These are phyloP conservation scores for Trichaptum fuscoviolaceum DNA, from an alignment of 768 basidiomycete genomes.

Conservation along the genomic window DNA sequence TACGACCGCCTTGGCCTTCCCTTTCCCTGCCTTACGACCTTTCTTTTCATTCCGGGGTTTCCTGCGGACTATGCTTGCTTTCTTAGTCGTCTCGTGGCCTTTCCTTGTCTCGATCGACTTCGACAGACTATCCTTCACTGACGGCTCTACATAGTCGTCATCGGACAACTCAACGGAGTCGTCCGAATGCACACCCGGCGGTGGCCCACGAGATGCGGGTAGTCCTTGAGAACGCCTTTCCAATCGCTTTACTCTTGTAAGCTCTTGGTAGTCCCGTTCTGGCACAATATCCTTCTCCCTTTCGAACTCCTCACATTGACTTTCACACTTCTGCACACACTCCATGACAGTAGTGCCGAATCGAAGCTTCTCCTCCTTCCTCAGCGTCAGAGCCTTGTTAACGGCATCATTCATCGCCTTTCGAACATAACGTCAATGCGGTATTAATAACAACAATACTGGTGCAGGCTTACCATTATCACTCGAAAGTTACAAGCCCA, in stretches of 20 bases:
- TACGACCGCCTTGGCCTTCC: no score
- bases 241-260: neutral
- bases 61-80: neutral
- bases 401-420: neutral
- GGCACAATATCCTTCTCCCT: neutral
- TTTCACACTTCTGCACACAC: neutral
- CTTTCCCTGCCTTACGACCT: no score
- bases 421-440: neutral
- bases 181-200: neutral
- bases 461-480: neutral
- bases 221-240: neutral
- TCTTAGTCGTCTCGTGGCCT: neutral
- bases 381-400: neutral
- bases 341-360: neutral
- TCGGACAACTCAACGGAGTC: neutral
- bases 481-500: neutral
- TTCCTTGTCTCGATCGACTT: neutral
- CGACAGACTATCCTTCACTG: no score
- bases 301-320: neutral
- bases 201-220: neutral
- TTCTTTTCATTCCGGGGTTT: no score
- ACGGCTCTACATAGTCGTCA: neutral
- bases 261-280: neutral
- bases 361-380: neutral
- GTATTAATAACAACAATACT: neutral